Conservation (phyloP, 495 filamentous ascomycete genomes). For the Trichoderma asperelloides region DNA sequence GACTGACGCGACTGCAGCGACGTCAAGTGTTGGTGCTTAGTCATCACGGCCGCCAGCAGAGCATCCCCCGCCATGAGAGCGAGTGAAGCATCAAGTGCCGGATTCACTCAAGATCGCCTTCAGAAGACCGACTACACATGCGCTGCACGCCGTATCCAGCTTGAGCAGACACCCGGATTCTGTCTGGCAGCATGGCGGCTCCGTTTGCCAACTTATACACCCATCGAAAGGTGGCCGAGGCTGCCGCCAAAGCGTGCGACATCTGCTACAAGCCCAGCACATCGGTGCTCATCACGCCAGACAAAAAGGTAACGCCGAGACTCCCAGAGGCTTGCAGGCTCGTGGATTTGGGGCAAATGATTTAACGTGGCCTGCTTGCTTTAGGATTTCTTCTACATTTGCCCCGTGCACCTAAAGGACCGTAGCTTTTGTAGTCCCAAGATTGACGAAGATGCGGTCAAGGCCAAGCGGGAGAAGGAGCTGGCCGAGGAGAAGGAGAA, state of each 20-base stretch:
- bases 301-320: constrained; percentile 92
- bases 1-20: constrained; percentile 1
- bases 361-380: constrained; percentile 9
- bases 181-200: not conserved
- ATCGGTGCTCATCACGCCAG: constrained; percentile 79
- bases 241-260: constrained; percentile 69
- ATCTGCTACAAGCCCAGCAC: constrained; percentile 86
- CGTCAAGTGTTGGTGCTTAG: not conserved
- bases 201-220: constrained; percentile 75
- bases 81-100: not conserved
- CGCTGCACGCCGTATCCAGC: not conserved
- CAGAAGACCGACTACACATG: not conserved
- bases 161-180: not conserved
- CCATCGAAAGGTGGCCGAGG: constrained; percentile 80
- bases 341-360: not conserved
- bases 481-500: constrained; percentile 60
- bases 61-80: not conserved
- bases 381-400: constrained; percentile 93
- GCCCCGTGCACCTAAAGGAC: constrained; percentile 76
- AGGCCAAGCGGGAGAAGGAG: constrained; percentile 59
- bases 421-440: constrained; percentile 71
- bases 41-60: not conserved
- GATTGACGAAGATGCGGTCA: constrained; percentile 65
- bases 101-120: not conserved
- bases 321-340: too few relatives aligned